phyloP scores from a whole-genome alignment of 768 basidiomycete species.

The Tulasnella sp. region DNA sequence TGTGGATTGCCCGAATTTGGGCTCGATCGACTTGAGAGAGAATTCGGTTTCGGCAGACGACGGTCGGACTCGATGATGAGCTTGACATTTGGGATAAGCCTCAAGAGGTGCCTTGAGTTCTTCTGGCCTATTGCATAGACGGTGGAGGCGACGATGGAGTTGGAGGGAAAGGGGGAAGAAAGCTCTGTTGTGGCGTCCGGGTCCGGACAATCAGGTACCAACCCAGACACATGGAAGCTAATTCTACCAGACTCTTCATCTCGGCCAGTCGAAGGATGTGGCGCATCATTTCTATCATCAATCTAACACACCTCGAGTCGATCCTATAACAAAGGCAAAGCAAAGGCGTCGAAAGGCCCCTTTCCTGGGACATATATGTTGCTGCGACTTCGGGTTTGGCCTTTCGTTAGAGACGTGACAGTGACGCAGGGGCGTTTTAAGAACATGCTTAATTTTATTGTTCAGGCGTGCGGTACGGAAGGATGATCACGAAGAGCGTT shows the following conservation, averaged over 20 bases:
- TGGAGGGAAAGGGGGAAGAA: neutral
- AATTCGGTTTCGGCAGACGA: neutral
- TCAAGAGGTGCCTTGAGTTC: neutral
- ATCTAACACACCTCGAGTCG: too few relatives aligned
- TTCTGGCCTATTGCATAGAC: too few relatives aligned
- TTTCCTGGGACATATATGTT: too few relatives aligned
- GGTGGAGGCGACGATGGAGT: neutral
- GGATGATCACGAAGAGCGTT: too few relatives aligned
- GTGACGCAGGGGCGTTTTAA: too few relatives aligned
- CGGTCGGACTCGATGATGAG: neutral
- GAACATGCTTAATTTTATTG: too few relatives aligned
- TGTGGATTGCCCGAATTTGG: neutral
- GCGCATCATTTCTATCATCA: too few relatives aligned
- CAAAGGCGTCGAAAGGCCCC: too few relatives aligned
- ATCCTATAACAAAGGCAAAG: too few relatives aligned
- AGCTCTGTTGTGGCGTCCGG: neutral
- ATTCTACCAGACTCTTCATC: neutral
- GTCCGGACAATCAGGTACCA: neutral
- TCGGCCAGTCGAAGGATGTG: neutral
- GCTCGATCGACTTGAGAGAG: conserved; percentile 17
- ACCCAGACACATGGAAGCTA: neutral
- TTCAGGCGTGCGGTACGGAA: too few relatives aligned
- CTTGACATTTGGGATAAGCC: neutral
- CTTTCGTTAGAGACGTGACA: too few relatives aligned
- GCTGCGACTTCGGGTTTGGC: too few relatives aligned